Percentiles rank a stretch among this genome's conserved stretches.
phyloP scores from a whole-genome alignment of 495 filamentous ascomycete species.

The Aspergillus sclerotiicarbonarius region DNA sequence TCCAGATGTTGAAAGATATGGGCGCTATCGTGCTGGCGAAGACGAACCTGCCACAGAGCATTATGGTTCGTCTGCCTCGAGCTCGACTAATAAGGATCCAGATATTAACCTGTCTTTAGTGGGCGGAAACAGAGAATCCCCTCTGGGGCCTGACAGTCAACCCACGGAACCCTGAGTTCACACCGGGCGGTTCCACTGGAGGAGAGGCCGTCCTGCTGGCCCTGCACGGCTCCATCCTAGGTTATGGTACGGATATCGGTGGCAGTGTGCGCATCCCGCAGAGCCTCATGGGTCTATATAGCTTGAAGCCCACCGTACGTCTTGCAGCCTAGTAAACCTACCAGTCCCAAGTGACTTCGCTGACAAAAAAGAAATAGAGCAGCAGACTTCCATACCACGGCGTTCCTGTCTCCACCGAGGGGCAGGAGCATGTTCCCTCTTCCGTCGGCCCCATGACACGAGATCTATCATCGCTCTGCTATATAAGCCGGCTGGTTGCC shows the following conservation, averaged over 20 bases:
- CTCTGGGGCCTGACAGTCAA: conserved; percentile 54
- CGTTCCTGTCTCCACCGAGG: conserved; percentile 49
- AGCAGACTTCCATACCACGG: conserved; percentile 46
- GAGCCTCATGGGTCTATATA: conserved; percentile 51
- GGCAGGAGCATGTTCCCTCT: conserved; percentile 54
- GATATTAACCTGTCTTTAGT: conserved; percentile 20
- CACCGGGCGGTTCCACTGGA: conserved; percentile 60
- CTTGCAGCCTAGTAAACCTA: not conserved
- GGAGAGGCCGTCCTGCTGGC: conserved; percentile 63
- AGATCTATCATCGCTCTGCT: conserved; percentile 38
- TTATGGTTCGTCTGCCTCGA: conserved; percentile 38
- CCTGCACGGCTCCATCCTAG: conserved; percentile 59
- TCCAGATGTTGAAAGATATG: conserved; percentile 44
- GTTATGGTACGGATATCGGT: conserved; percentile 64
- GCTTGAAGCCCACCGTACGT: conserved; percentile 55
- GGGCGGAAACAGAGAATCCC: conserved; percentile 54
- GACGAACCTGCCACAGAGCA: conserved; percentile 57
- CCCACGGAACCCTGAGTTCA: conserved; percentile 45
- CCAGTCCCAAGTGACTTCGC: not conserved
- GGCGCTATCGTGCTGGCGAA: conserved; percentile 60
- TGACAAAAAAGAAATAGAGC: conserved; percentile 29
- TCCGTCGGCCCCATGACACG: conserved; percentile 50
- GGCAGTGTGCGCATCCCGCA: conserved; percentile 60
- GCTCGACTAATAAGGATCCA: conserved; percentile 38
- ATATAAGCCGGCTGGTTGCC: conserved; percentile 41